Conservation (phyloP, 768 basidiomycete species). For the Boletus patriciae region DNA sequence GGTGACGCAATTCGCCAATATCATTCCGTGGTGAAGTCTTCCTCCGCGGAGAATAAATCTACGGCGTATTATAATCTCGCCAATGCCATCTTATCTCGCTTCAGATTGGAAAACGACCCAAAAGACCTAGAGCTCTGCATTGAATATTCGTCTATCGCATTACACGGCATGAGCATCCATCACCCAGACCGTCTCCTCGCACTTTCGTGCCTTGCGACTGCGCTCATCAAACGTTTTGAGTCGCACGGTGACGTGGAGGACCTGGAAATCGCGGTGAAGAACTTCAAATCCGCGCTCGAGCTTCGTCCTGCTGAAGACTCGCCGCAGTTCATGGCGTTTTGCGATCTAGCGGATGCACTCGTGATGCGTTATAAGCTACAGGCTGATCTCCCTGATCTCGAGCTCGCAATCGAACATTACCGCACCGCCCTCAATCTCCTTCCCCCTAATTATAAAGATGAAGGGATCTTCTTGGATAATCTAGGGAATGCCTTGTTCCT, state of each 20-base stretch:
- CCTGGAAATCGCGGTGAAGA: no score
- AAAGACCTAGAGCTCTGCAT: conserved; percentile 27
- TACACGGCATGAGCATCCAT: conserved; percentile 11
- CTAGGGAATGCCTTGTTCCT: conserved; percentile 29
- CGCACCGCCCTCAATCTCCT: conserved; percentile 20
- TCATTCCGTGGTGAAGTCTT: conserved; percentile 18
- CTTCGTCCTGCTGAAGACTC: conserved; percentile 17
- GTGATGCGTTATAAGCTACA: conserved; percentile 27
- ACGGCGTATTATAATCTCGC: conserved; percentile 33
- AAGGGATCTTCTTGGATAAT: conserved; percentile 15
- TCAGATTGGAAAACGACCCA: conserved; percentile 20
- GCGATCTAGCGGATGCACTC: conserved; percentile 31
- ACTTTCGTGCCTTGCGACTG: conserved; percentile 25
- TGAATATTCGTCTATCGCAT: conserved; percentile 18
- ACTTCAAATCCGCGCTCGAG: conserved; percentile 22
- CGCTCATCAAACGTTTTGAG: conserved; percentile 26
- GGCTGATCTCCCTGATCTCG: conserved; percentile 25
- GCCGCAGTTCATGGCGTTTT: conserved; percentile 13
- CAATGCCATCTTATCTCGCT: conserved; percentile 32
- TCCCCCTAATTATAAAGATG: conserved; percentile 14
- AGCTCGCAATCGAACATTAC: conserved; percentile 29
- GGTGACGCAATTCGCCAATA: conserved; percentile 26
- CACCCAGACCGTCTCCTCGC: conserved; percentile 20
- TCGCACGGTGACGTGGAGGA: conserved; percentile 16
- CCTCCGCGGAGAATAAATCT: conserved; percentile 13